Evolutionary conservation across 2,329 filamentous ascomycete species (phyloP), one percentile per base, ranked within the genome.

Genomic region (Neonectria punicea): DNA sequence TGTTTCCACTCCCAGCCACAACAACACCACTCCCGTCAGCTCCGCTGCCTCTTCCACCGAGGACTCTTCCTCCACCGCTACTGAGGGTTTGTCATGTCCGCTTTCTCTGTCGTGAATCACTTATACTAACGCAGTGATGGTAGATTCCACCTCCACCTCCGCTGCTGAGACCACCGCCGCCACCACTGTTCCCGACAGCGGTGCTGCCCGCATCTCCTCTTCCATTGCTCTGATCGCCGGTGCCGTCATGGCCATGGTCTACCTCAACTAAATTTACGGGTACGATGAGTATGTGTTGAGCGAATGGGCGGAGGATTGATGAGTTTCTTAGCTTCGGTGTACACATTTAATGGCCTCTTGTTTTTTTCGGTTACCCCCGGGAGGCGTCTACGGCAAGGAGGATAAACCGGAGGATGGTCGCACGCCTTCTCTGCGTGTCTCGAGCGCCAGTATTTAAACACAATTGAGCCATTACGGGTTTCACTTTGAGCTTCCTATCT

Each of bases 221-320:
- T 75, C 76, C 34, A 59, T 79, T 61, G 76, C 73, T 50, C 74
- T 80, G 25, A 69, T 79, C 63, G 76, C 74, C 18, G 78, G 74
- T 67, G 79, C 73, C 59, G 70, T 75, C 60, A 75, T 76, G 55
- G 79, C 75, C 67, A 68, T 80, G 62, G 77, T 73, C 61, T 77
- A 74, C 71, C 66, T 80, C 44, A 73, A 73, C 69, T 78, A 76
- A 74, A 55, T 63, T 65, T 66, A 62, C 55, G 58, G 65, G 55
- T 59, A 73, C 67, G 55, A 70, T 65, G 60, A 63, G 61, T 63
- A 69, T 63, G 65, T 46, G 67, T 61, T 63, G 63, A 58, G 66
- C 55, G 43, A 59, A 67, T 53, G 70, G 62, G 63, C 18, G 67
- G 65, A 67, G 63, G 69, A 62, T 74, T 73, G 65, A 72, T 63